phyloP scores from a whole-genome alignment of 2,329 filamentous ascomycete genomes.

The Fusarium mangiferae region DNA sequence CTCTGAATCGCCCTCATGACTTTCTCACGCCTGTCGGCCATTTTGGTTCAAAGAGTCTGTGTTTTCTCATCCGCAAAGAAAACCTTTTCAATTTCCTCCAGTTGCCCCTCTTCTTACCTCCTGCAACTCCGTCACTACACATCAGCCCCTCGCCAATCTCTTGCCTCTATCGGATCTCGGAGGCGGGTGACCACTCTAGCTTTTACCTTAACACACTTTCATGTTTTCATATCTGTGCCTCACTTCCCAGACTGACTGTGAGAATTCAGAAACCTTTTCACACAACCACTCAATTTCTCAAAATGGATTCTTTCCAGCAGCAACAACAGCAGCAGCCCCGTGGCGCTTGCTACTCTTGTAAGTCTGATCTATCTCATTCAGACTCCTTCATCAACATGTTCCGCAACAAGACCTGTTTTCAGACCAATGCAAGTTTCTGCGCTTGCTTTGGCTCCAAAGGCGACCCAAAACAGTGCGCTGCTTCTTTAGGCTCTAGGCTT shows the following conservation, averaged over 20 bases:
- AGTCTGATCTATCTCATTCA: conserved; percentile 43
- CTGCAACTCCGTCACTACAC: conserved; percentile 30
- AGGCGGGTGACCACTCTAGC: conserved; percentile 28
- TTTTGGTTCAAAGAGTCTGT: conserved; percentile 3
- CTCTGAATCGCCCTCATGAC: not conserved
- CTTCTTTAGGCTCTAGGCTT: not conserved
- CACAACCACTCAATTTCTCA: conserved; percentile 30
- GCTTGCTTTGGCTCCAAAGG: not conserved
- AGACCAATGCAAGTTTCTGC: not conserved
- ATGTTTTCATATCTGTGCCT: not conserved
- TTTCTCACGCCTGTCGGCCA: conserved; percentile 4
- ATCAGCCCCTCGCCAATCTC: conserved; percentile 42
- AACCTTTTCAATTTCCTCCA: conserved; percentile 5
- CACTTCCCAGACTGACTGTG: conserved; percentile 21
- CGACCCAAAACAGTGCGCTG: not conserved
- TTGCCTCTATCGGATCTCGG: conserved; percentile 43
- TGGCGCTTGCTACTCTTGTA: conserved; percentile 64
- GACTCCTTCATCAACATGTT: not conserved
- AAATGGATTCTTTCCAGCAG: conserved; percentile 54
- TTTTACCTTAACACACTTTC: conserved; percentile 11
- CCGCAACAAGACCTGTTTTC: not conserved
- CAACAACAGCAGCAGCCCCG: conserved; percentile 43
- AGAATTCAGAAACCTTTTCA: conserved; percentile 24
- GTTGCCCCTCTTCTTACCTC: conserved; percentile 16
- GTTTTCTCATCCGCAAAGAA: conserved; percentile 3